A percentile compares a stretch with the other conserved stretches of the same genome.
phyloP scores from a whole-genome alignment of 805 yeast species.

The Schwanniomyces polymorphus region DNA sequence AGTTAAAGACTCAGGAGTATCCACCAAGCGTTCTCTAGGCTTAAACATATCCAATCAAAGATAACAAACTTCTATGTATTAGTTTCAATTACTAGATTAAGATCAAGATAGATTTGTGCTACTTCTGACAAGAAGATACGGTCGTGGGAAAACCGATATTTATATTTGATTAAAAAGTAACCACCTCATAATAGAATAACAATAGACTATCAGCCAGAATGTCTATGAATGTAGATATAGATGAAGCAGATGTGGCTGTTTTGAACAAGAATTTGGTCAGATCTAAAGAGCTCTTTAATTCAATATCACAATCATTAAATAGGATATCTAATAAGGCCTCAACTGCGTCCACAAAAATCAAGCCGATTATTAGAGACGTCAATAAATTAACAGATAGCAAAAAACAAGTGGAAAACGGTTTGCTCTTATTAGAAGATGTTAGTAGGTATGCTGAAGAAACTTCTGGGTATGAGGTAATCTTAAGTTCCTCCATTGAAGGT shows the following conservation, averaged over 20 bases:
- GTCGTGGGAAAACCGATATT: background rate
- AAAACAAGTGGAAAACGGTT: conserved; percentile 55
- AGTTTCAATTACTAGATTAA: too few species aligned
- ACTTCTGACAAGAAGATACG: background rate
- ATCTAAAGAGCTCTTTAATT: conserved; percentile 53
- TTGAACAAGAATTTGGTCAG: conserved; percentile 69
- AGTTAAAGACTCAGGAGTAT: conserved; percentile 13
- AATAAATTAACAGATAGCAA: conserved; percentile 55
- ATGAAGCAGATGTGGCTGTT: conserved; percentile 82
- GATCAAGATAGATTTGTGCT: too few species aligned
- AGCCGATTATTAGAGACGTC: conserved; percentile 69
- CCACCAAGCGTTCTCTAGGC: conserved; percentile 3
- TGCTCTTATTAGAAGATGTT: conserved; percentile 51
- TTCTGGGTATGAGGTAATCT: conserved; percentile 37
- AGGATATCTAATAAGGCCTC: conserved; percentile 53
- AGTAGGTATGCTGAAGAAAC: conserved; percentile 50
- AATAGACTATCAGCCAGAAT: background rate
- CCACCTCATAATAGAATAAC: background rate
- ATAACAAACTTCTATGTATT: too few species aligned
- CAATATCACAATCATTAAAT: conserved; percentile 55
- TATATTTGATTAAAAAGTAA: background rate
- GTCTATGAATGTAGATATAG: conserved; percentile 48
- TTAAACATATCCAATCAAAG: background rate
- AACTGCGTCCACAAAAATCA: conserved; percentile 60
- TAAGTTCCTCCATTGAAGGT: conserved; percentile 34